Base-by-base conservation (phyloP, 106 monocot species). In the Hemerocallis citrina region DNA sequence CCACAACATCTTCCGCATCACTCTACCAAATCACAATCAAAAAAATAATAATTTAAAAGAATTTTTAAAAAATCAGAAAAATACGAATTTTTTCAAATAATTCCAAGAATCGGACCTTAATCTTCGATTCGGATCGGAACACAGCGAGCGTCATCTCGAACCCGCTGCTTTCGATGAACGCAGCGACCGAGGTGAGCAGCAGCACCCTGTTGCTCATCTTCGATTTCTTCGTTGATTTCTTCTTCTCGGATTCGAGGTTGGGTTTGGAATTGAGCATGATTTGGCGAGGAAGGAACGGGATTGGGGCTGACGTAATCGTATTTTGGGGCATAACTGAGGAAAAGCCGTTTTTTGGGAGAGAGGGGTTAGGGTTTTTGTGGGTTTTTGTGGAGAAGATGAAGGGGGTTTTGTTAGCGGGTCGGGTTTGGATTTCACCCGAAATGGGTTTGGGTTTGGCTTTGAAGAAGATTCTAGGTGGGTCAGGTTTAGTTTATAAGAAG, bases 221-320 rank as follows among this genome's bases (percentile, higher is more conserved):
- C 61, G 37, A 23, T 39, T 79, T 56, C 52, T 68, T 52, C 58
- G 59, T 64, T 17, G 29, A 27, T 59, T 69, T 55, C 28, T 47
- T 35, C 22, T 20, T 38, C 66, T 64, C 54, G 32, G 20, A 40
- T 45, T 30, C 48, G 54, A 62, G 56, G 38, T 39, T 27, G 32
- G 23, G 10, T 25, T 22, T 37, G 59, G 32, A n/a, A 7, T 61
- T 68, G 37, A 82, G 76, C 65, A 76, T 54, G 38, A 82, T 46
- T 70, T 76, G 69, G 25, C 82, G 76, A n/a, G 82, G 76, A 47
- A 82, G 19, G 60, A 77, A 70, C 31, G 54, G 56, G 60, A 62
- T 42, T 36, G 63, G 56, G 64, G 59, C 36, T 59, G 59, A 59
- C 59, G 59, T 39, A 23, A 39, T 15, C 23, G 0, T 3, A 4